phyloP scores from a whole-genome alignment of 1,284 basidiomycete genomes.

The Singerocomus inundabilis region DNA sequence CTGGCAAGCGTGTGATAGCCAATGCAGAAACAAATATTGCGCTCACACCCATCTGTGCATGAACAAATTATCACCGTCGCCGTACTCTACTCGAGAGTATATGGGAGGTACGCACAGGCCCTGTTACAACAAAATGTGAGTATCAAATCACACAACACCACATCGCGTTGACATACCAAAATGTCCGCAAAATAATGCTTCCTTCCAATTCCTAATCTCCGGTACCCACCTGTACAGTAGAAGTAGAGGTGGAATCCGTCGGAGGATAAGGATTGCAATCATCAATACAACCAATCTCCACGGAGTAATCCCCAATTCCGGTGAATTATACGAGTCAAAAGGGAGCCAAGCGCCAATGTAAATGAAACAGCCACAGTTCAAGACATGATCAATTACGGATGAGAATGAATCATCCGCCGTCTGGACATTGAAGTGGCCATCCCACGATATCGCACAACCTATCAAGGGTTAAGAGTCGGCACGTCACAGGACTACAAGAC shows the following conservation, averaged over 20 bases:
- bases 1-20: slow-evolving; percentile 66
- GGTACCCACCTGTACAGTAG: slow-evolving; percentile 80
- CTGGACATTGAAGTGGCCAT: slow-evolving; percentile 85
- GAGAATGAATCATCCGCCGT: slow-evolving; percentile 86
- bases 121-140: slow-evolving; percentile 30
- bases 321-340: slow-evolving; percentile 65
- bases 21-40: slow-evolving; percentile 86
- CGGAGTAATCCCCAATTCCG: slow-evolving; percentile 63
- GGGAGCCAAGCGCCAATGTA: slow-evolving; percentile 92
- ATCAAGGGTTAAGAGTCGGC: background rate
- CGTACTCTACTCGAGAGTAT: background rate
- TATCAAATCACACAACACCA: background rate
- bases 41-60: slow-evolving; percentile 68
- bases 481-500: background rate
- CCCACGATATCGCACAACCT: slow-evolving; percentile 92
- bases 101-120: slow-evolving; percentile 47
- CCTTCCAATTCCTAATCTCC: slow-evolving; percentile 76
- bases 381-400: slow-evolving; percentile 81
- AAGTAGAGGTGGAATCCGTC: slow-evolving; percentile 76
- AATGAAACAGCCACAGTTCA: slow-evolving; percentile 86
- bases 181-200: slow-evolving; percentile 84
- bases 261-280: slow-evolving; percentile 63
- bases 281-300: slow-evolving; percentile 74
- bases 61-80: background rate
- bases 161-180: slow-evolving; percentile 53